These are phyloP conservation scores for Neonectria neomacrospora DNA, from an alignment of 2,329 filamentous ascomycete species.

Conservation along the genomic window DNA sequence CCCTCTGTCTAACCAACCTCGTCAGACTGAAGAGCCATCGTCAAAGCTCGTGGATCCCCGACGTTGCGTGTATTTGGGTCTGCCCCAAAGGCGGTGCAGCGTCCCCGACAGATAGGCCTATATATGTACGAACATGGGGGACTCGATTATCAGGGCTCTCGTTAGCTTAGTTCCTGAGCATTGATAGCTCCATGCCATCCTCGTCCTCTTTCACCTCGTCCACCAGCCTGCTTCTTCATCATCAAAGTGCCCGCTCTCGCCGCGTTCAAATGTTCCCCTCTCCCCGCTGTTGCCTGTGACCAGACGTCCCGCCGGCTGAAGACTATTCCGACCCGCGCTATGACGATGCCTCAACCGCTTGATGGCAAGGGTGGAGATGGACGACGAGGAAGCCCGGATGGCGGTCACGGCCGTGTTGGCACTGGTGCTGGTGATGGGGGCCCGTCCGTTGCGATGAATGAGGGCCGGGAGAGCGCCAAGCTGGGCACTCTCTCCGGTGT, in stretches of 20 bases:
- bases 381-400: conserved; percentile 15
- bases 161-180: conserved; percentile 12
- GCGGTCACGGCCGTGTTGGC: conserved; percentile 23
- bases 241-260: conserved; percentile 7
- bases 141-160: conserved; percentile 28
- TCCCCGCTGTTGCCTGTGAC: conserved; percentile 28
- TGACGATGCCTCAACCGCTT: conserved; percentile 36
- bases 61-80: conserved; percentile 20
- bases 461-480: conserved; percentile 64
- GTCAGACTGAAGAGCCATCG: background rate
- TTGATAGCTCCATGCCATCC: conserved; percentile 24
- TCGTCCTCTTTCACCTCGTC: conserved; percentile 8
- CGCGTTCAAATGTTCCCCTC: conserved; percentile 17
- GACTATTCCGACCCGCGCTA: conserved; percentile 24
- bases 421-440: conserved; percentile 25
- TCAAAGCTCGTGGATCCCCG: conserved; percentile 11
- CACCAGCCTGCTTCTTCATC: background rate
- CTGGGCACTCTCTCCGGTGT: conserved; percentile 82
- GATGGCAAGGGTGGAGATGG: conserved; percentile 30
- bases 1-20: conserved; percentile 11
- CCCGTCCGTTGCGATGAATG: conserved; percentile 44
- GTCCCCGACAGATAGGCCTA: conserved; percentile 3
- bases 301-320: conserved; percentile 29
- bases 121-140: conserved; percentile 15
- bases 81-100: conserved; percentile 26